phyloP scores from a whole-genome alignment of 345 rosid genomes.

The Clarkia xantiana region DNA sequence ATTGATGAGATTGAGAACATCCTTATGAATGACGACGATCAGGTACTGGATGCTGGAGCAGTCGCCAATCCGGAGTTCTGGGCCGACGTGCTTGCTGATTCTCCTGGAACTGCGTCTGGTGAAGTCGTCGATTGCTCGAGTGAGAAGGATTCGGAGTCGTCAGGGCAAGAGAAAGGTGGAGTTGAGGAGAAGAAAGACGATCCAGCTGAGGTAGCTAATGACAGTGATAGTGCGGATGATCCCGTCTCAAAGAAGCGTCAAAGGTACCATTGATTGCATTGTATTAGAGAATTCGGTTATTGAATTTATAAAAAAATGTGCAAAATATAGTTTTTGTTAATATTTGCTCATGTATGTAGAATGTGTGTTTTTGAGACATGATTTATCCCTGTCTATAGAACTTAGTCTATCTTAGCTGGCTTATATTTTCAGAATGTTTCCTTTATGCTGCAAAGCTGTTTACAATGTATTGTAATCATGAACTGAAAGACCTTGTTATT shows the following conservation, averaged over 20 bases:
- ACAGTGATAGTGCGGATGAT: conserved; percentile 28
- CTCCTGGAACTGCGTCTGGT: conserved; percentile 15
- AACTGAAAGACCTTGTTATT: too few species aligned
- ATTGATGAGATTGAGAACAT: conserved; percentile 30
- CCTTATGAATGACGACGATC: conserved; percentile 35
- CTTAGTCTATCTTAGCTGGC: too few species aligned
- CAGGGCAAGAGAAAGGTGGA: not conserved
- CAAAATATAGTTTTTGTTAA: too few species aligned
- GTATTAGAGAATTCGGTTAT: not conserved
- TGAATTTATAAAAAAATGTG: too few species aligned
- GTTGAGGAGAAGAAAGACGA: not conserved
- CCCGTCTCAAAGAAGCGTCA: conserved; percentile 37
- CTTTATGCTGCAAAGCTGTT: too few species aligned
- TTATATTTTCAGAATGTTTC: too few species aligned
- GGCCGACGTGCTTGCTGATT: conserved; percentile 32
- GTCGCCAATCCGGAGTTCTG: conserved; percentile 20
- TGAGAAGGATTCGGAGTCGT: conserved; percentile 21
- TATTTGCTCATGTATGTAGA: too few species aligned
- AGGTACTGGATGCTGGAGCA: conserved; percentile 10
- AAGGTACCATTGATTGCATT: conserved; percentile 25
- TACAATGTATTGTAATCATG: too few species aligned
- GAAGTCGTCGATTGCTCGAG: conserved; percentile 12
- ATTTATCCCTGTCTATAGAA: too few species aligned
- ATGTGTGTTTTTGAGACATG: too few species aligned
- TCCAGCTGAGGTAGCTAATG: conserved; percentile 6